A percentile compares a stretch with the other conserved stretches of the same genome.
Evolutionary conservation across 768 basidiomycete species (phyloP).

Genomic region (Multifurca ochricompacta): DNA sequence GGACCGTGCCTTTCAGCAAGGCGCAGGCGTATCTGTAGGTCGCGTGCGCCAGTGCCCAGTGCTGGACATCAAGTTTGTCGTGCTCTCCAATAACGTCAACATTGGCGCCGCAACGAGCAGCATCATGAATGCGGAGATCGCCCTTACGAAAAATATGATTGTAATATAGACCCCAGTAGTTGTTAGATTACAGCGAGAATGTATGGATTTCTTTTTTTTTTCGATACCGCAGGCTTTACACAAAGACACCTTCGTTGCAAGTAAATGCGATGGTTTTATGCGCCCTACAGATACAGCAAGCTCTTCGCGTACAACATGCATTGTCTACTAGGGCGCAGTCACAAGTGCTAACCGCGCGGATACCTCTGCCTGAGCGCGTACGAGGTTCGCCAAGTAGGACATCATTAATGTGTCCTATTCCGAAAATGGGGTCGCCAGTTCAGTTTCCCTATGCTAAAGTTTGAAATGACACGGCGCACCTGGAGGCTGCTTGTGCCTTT

Average conservation of each 20-base stretch:
- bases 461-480: conserved; percentile 31
- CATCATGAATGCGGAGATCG: conserved; percentile 95
- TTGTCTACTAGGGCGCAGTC: conserved; percentile 34
- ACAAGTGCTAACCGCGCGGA: conserved; percentile 80
- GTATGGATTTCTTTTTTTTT: not conserved
- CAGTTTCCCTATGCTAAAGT: conserved; percentile 13
- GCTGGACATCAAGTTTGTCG: conserved; percentile 92
- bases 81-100: conserved; percentile 86
- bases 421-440: conserved; percentile 8
- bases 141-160: conserved; percentile 65
- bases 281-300: conserved; percentile 6
- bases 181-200: not conserved
- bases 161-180: conserved; percentile 31
- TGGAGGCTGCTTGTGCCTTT: conserved; percentile 69
- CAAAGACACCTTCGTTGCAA: no score
- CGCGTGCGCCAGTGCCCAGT: conserved; percentile 87
- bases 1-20: conserved; percentile 84
- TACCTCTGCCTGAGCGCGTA: conserved; percentile 89
- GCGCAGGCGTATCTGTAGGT: conserved; percentile 87
- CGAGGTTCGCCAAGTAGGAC: conserved; percentile 87
- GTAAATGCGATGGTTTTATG: not conserved
- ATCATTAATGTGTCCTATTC: conserved; percentile 86
- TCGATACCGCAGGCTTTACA: no score
- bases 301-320: conserved; percentile 11
- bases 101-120: conserved; percentile 96